A percentile compares a stretch with the other conserved stretches of the same genome.
phyloP scores from a whole-genome alignment of 1,139 yeast genomes.

The Candida neerlandica region DNA sequence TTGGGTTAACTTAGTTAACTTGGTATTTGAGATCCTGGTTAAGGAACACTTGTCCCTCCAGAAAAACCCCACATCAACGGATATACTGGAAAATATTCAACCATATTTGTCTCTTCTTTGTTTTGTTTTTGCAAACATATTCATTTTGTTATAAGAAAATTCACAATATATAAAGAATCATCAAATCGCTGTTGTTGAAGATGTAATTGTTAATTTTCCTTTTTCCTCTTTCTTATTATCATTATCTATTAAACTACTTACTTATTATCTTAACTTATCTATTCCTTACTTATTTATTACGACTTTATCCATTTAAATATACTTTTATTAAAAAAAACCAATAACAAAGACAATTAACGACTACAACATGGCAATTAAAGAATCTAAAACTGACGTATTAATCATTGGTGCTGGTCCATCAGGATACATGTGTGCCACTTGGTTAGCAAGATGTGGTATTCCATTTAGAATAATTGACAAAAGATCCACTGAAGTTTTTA shows the following conservation, averaged over 20 bases:
- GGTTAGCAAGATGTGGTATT: slow-evolving; percentile 33
- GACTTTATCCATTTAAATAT: too few species aligned
- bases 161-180: slow-evolving; percentile 3
- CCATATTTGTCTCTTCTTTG: too few species aligned
- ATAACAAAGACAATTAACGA: neutral
- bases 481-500: slow-evolving; percentile 26
- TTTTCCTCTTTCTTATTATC: neutral
- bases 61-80: slow-evolving; percentile 1
- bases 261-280: neutral
- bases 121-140: neutral
- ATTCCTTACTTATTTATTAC: neutral
- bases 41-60: neutral
- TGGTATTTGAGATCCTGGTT: neutral
- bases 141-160: neutral
- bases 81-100: neutral
- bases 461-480: slow-evolving; percentile 33
- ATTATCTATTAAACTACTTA: neutral
- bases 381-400: slow-evolving; percentile 33
- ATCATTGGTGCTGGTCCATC: slow-evolving; percentile 43
- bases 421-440: slow-evolving; percentile 31
- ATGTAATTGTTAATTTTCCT: neutral
- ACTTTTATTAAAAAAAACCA: too few species aligned
- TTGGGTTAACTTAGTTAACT: neutral
- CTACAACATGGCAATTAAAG: slow-evolving; percentile 14
- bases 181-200: neutral